Evolutionary conservation across 1,284 basidiomycete genomes (phyloP).

Genomic region (Mycosarcoma mackinlayi): DNA sequence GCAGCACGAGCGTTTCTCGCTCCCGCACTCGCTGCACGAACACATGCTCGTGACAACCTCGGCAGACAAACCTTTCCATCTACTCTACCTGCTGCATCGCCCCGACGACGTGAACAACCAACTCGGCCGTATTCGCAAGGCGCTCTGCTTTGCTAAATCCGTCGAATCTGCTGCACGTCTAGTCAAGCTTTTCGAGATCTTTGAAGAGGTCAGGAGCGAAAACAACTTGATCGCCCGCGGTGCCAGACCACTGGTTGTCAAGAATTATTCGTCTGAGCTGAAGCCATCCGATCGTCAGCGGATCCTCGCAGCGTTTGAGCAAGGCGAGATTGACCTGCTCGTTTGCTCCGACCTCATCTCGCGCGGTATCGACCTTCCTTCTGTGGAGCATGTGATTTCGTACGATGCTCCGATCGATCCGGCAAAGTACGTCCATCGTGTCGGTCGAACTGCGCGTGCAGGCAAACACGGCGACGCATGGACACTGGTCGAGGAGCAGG

Average conservation of each 20-base stretch:
- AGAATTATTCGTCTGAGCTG: conserved; percentile 86
- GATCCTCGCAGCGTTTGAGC: conserved; percentile 83
- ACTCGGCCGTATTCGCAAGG: conserved; percentile 72
- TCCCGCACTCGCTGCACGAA: conserved; percentile 59
- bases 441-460: conserved; percentile 92
- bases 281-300: conserved; percentile 77
- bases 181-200: conserved; percentile 83
- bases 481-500: conserved; percentile 95
- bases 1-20: conserved; percentile 60
- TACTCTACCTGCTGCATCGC: conserved; percentile 84
- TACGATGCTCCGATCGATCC: conserved; percentile 97
- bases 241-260: conserved; percentile 67
- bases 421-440: conserved; percentile 96
- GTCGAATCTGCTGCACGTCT: conserved; percentile 88
- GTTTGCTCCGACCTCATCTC: conserved; percentile 96
- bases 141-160: conserved; percentile 93
- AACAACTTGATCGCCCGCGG: conserved; percentile 33
- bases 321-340: conserved; percentile 83
- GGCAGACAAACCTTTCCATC: conserved; percentile 84
- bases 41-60: conserved; percentile 85
- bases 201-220: conserved; percentile 71
- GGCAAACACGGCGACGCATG: conserved; percentile 87
- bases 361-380: conserved; percentile 93
- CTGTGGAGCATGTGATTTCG: conserved; percentile 89
- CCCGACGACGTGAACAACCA: conserved; percentile 18